Evolutionary conservation across 305 asterid species (phyloP), one percentile per base, ranked within the genome.

Genomic region (Salvia sclarea): DNA sequence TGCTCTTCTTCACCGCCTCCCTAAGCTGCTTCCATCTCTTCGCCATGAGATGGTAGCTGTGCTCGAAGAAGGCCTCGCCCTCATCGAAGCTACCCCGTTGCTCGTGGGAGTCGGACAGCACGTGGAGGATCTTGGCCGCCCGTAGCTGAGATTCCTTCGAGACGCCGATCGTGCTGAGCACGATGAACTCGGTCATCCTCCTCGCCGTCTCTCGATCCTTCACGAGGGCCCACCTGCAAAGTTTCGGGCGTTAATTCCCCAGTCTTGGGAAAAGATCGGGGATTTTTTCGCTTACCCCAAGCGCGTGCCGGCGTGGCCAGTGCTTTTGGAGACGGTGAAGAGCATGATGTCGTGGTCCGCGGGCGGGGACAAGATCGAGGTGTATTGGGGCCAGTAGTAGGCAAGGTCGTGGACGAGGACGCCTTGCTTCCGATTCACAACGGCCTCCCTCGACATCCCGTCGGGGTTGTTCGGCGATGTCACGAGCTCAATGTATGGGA

Each of bases 381-480:
- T 79, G 31, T 93, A 90, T 41, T 93, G 98, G 0, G 98, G 98
- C 98, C 98, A 92, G 74, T 90, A 90, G 78, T 92, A 92, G 20
- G 98, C 98, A 11, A 88, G 71, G 76, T 93, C 98, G 28, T 93
- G 96, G 48, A 93, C 73, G 30, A 93, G 57, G 41, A 83, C 77
- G 8, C 95, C 92, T 59, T 74, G 70, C 2, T 70, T 58, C 37
- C 78, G 78, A 66, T 88, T 85, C 43, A 93, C 95, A 66, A 90
- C 91, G 0, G 96, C 75, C 52, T 78, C 77, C 68, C 98, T 87
- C 13, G 81, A 69, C 12, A 84, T 70, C 49, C 98, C 98, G 52
- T 93, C 98, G 3, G 98, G 98, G 66, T 93, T 93, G 82, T 93
- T 93, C 10, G 98, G 98, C 43, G 88, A 90, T 1, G 97, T 90